Evolutionary conservation across 192 early-diverging fungal genomes (phyloP).

Genomic region (Backusella sp.): DNA sequence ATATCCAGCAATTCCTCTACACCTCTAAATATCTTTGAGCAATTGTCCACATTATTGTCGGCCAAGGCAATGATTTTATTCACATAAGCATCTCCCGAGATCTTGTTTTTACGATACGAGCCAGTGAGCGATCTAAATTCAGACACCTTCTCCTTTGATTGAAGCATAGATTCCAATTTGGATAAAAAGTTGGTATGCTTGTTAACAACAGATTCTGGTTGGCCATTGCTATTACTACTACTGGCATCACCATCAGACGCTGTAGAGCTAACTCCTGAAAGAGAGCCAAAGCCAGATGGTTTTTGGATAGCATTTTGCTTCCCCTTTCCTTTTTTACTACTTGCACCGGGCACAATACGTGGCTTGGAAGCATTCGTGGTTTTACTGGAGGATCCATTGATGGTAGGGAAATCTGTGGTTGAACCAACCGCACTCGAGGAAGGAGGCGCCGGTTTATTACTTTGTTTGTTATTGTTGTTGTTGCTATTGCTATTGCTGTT

Average conservation of each 20-base stretch:
- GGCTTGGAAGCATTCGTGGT: not conserved
- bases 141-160: constrained; percentile 32
- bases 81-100: constrained; percentile 43
- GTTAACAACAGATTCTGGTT: not conserved
- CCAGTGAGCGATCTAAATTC: constrained; percentile 51
- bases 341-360: not conserved
- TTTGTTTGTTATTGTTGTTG: not conserved
- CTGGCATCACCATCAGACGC: not conserved
- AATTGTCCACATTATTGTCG: constrained; percentile 35
- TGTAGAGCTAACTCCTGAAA: not conserved
- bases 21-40: constrained; percentile 50
- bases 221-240: not conserved
- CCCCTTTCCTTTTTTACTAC: constrained; percentile 4
- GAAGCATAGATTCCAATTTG: constrained; percentile 36
- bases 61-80: constrained; percentile 39
- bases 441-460: not conserved
- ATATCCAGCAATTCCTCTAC: constrained; percentile 50
- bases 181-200: constrained; percentile 41
- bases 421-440: not conserved
- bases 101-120: constrained; percentile 41
- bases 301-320: constrained; percentile 7
- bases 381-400: not conserved
- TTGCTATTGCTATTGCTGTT: not conserved
- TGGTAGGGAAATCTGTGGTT: constrained; percentile 10
- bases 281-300: constrained; percentile 6